Evolutionary conservation across 805 yeast species (phyloP).

Genomic region (Naumovozyma dairenensis): DNA sequence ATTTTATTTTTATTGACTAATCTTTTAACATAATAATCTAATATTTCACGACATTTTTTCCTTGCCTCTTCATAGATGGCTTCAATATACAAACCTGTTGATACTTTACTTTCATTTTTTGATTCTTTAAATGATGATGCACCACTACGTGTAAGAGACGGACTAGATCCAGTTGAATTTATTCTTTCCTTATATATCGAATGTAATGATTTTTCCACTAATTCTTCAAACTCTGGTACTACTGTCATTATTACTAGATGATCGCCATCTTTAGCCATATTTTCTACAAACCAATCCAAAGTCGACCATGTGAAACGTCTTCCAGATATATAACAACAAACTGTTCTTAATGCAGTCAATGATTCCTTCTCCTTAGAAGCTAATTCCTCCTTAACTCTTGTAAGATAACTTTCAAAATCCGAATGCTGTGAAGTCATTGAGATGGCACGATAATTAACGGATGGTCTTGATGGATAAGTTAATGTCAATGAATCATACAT

Average conservation of each 20-base stretch:
- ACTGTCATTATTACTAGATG: constrained; percentile 50
- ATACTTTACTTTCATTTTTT: constrained; percentile 1
- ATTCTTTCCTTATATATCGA: neutral
- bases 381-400: constrained; percentile 3
- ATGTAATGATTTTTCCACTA: neutral
- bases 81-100: constrained; percentile 13
- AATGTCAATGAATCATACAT: constrained; percentile 17
- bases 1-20: constrained; percentile 10
- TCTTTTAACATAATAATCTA: constrained; percentile 21
- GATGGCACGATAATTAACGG: constrained; percentile 22
- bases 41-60: constrained; percentile 14
- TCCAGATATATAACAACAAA: constrained; percentile 54
- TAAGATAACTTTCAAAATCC: constrained; percentile 12
- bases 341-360: constrained; percentile 30
- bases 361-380: constrained; percentile 6
- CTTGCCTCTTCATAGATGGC: constrained; percentile 23
- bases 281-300: constrained; percentile 54
- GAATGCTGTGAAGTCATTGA: constrained; percentile 17
- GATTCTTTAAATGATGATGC: constrained; percentile 2
- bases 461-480: constrained; percentile 29
- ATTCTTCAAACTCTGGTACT: constrained; percentile 29
- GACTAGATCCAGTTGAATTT: neutral
- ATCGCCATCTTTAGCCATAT: constrained; percentile 53
- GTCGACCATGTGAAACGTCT: constrained; percentile 69
- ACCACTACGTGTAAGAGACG: constrained; percentile 2